These are phyloP conservation scores for Pelargonium nanum DNA, from an alignment of 345 rosid genomes.

Conservation along the genomic window DNA sequence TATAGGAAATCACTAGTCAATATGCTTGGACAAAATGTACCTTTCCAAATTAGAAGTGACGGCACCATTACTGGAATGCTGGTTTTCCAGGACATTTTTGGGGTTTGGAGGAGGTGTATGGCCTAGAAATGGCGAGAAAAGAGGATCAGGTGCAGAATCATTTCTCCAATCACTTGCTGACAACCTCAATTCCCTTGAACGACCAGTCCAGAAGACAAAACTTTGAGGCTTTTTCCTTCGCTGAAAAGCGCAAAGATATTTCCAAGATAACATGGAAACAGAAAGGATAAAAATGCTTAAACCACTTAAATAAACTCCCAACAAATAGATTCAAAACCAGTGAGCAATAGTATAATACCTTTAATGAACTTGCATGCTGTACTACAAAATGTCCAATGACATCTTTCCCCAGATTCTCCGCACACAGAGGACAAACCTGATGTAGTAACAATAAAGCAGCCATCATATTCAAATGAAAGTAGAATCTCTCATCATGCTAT, in stretches of 20 bases:
- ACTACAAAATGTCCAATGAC: conserved; percentile 41
- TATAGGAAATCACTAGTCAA: too few relatives aligned
- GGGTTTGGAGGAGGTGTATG: conserved; percentile 18
- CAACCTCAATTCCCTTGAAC: conserved; percentile 34
- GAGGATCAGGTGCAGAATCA: conserved; percentile 29
- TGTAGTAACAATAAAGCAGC: conserved; percentile 1
- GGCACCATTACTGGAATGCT: conserved; percentile 14
- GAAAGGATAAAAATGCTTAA: background rate
- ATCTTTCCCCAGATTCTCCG: conserved; percentile 51
- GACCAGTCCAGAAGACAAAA: conserved; percentile 21
- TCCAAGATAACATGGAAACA: conserved; percentile 8
- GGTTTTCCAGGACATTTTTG: conserved; percentile 16
- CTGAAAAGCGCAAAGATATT: conserved; percentile 23
- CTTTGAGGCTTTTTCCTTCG: conserved; percentile 35
- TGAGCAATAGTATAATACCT: conserved; percentile 21
- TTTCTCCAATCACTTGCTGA: conserved; percentile 21
- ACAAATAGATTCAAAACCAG: conserved; percentile 3
- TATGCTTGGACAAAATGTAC: conserved; percentile 14
- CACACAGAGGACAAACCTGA: conserved; percentile 66
- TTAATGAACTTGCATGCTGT: conserved; percentile 40
- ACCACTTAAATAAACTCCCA: background rate
- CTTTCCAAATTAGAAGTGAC: conserved; percentile 21
- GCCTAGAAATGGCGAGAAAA: conserved; percentile 36
- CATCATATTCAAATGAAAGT: conserved; percentile 2
- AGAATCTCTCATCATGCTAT: background rate